phyloP scores from a whole-genome alignment of 164 flowering plant species.

The Houttuynia cordata region DNA sequence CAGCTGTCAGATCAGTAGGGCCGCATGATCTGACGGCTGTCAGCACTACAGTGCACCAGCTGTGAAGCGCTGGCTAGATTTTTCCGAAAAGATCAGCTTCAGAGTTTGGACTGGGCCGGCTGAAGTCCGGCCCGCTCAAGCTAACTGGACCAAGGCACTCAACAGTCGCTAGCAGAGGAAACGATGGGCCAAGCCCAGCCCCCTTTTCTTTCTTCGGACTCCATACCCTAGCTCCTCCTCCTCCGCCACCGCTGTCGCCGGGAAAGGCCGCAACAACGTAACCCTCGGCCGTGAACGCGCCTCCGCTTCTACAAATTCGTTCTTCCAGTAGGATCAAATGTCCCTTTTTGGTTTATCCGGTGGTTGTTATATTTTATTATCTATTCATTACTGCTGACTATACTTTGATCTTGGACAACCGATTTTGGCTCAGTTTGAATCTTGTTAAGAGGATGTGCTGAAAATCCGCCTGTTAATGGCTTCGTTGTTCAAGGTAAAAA shows the following conservation, averaged over 20 bases:
- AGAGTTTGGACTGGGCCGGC: no score
- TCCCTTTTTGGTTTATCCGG: background rate
- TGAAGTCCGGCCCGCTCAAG: no score
- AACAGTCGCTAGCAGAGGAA: no score
- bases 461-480: conserved; percentile 2
- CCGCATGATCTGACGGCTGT: no score
- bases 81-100: no score
- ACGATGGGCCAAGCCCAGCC: no score
- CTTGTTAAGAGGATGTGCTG: no score
- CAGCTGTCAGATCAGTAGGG: no score
- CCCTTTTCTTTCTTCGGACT: background rate
- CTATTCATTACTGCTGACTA: background rate
- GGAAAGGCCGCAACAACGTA: background rate
- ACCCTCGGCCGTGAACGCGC: background rate
- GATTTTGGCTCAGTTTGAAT: background rate
- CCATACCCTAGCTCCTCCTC: background rate
- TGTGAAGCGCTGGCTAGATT: no score
- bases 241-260: background rate
- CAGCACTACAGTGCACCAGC: no score
- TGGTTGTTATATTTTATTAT: background rate
- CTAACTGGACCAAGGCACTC: no score
- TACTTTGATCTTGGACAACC: background rate
- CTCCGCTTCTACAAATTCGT: no score
- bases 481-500: conserved; percentile 15
- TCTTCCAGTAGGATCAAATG: background rate